Evolutionary conservation across 345 rosid genomes (phyloP).

Genomic region (Schrenkiella parvula): DNA sequence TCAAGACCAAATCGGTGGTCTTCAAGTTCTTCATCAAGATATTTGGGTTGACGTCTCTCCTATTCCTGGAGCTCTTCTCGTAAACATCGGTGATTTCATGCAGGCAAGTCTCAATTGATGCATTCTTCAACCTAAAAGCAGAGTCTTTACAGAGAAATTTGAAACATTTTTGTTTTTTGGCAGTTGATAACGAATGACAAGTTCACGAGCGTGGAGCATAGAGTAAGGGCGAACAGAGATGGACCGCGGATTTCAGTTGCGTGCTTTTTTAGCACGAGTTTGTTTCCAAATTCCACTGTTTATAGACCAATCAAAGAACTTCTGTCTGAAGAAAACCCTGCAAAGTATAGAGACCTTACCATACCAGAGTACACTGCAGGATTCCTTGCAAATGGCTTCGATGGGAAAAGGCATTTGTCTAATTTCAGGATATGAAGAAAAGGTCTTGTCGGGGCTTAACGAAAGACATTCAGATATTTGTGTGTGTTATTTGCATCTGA

Average conservation of each 20-base stretch:
- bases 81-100: conserved; percentile 37
- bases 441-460: background rate
- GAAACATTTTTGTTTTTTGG: background rate
- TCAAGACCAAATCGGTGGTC: conserved; percentile 41
- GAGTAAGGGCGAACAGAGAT: conserved; percentile 2
- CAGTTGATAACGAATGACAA: conserved; percentile 22
- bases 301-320: conserved; percentile 26
- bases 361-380: conserved; percentile 22
- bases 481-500: background rate
- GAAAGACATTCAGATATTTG: background rate
- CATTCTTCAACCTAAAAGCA: background rate
- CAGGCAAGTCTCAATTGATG: conserved; percentile 15
- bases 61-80: conserved; percentile 29
- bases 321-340: conserved; percentile 10
- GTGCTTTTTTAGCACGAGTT: conserved; percentile 10
- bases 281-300: conserved; percentile 5
- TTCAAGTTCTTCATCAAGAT: conserved; percentile 35
- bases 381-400: background rate
- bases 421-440: background rate
- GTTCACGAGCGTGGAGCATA: conserved; percentile 27
- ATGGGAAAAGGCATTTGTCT: background rate
- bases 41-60: conserved; percentile 36
- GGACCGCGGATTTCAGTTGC: conserved; percentile 24
- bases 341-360: conserved; percentile 15
- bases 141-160: background rate